Conservation (phyloP, 345 rosid genomes). For the Eutrema japonicum region DNA sequence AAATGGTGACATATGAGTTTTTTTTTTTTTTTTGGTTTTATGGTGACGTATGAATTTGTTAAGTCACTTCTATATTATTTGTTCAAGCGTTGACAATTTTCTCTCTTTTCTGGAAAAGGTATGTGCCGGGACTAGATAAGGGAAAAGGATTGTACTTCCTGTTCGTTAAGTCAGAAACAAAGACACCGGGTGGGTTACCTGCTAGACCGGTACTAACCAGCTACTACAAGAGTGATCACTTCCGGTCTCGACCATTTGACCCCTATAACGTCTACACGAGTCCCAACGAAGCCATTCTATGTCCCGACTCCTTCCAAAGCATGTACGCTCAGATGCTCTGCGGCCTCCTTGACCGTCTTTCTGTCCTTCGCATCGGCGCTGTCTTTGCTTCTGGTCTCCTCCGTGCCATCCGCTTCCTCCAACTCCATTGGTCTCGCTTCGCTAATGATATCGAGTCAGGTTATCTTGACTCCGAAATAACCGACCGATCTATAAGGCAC, state of each 20-base stretch:
- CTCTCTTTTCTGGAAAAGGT: conserved; percentile 48
- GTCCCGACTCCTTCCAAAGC: conserved; percentile 91
- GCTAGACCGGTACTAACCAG: conserved; percentile 97
- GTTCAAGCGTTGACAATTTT: conserved; percentile 33
- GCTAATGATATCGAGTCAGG: conserved; percentile 72
- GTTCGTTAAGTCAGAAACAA: conserved; percentile 88
- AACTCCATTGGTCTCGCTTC: conserved; percentile 71
- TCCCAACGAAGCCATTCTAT: conserved; percentile 91
- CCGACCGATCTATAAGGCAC: conserved; percentile 53
- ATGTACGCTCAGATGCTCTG: conserved; percentile 96
- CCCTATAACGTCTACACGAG: conserved; percentile 90
- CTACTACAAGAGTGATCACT: conserved; percentile 90
- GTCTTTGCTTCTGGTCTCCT: conserved; percentile 94
- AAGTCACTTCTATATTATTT: background rate
- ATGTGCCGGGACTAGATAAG: conserved; percentile 82
- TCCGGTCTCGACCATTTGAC: conserved; percentile 81
- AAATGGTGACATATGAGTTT: conserved; percentile 3
- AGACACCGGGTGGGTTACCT: conserved; percentile 82
- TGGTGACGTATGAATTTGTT: conserved; percentile 5
- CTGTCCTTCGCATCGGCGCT: conserved; percentile 87
- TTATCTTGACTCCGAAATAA: conserved; percentile 51
- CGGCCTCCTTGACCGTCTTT: conserved; percentile 73
- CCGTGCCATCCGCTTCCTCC: conserved; percentile 88
- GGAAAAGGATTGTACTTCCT: conserved; percentile 89
- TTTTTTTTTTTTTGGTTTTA: background rate